Conservation (phyloP, 441 rosid genomes). For the Caryocar brasiliense region DNA sequence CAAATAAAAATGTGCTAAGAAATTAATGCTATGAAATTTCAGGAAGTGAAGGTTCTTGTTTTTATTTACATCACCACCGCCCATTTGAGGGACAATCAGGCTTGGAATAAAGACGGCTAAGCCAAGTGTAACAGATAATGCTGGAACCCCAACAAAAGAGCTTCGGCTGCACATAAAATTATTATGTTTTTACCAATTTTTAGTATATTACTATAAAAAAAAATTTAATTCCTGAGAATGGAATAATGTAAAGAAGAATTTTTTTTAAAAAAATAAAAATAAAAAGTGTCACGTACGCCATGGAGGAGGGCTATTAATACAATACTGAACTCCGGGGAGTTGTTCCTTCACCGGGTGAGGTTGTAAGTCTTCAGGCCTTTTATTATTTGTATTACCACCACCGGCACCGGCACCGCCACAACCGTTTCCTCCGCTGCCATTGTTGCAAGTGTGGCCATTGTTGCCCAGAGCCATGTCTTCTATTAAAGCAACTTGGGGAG, state of each 20-base stretch:
- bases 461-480: too few species aligned
- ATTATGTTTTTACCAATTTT: not conserved
- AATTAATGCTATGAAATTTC: not conserved
- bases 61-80: slow-evolving; percentile 49
- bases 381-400: slow-evolving; percentile 12
- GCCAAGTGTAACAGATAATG: slow-evolving; percentile 66
- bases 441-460: too few species aligned
- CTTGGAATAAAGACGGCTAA: slow-evolving; percentile 57
- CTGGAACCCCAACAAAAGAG: slow-evolving; percentile 53
- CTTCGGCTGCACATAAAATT: slow-evolving; percentile 44
- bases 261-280: not conserved
- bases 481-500: too few species aligned
- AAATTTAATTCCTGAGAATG: too few species aligned
- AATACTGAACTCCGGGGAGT: slow-evolving; percentile 49
- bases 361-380: slow-evolving; percentile 31
- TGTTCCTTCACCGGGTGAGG: slow-evolving; percentile 68
- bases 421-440: not conserved
- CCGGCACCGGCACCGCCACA: slow-evolving; percentile 10
- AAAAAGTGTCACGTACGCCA: slow-evolving; percentile 33
- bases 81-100: slow-evolving; percentile 72
- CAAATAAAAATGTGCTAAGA: not conserved
- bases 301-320: slow-evolving; percentile 64
- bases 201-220: not conserved
- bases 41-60: not conserved
- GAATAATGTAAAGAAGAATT: not conserved